Conservation (phyloP, 352 stramenopile species). For the Globisporangium acanthophoron region DNA sequence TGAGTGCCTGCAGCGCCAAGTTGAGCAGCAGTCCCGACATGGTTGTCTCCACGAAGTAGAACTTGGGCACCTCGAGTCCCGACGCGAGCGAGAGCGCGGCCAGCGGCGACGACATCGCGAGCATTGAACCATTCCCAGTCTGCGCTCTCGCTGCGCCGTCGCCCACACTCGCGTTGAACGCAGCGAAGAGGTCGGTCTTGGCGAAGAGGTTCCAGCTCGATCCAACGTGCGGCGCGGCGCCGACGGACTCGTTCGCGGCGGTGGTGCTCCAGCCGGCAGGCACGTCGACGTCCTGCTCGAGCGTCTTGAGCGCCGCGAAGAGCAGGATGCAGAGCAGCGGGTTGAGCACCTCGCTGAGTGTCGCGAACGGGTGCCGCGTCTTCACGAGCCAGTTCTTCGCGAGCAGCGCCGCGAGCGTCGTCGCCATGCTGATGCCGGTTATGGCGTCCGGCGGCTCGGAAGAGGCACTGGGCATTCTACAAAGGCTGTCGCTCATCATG, state of each 20-base stretch:
- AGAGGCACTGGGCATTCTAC: not conserved
- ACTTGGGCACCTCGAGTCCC: slow-evolving; percentile 34
- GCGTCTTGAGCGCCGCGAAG: slow-evolving; percentile 58
- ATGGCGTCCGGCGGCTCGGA: not conserved
- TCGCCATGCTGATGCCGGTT: not conserved
- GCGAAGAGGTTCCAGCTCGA: slow-evolving; percentile 35
- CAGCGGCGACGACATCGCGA: not conserved
- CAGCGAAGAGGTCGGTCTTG: slow-evolving; percentile 9
- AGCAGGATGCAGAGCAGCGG: slow-evolving; percentile 70
- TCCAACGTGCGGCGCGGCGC: slow-evolving; percentile 13
- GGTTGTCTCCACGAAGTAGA: slow-evolving; percentile 65
- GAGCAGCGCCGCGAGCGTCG: slow-evolving; percentile 39
- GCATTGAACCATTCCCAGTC: not conserved
- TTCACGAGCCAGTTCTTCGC: slow-evolving; percentile 77
- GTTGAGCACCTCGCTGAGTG: slow-evolving; percentile 57
- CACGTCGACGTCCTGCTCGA: slow-evolving; percentile 42
- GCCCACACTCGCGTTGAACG: slow-evolving; percentile 14
- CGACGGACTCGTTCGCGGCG: slow-evolving; percentile 24
- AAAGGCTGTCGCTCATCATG: too few species aligned
- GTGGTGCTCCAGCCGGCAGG: slow-evolving; percentile 41
- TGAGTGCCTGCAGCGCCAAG: slow-evolving; percentile 38
- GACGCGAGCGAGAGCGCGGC: slow-evolving; percentile 19
- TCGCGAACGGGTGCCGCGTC: slow-evolving; percentile 53
- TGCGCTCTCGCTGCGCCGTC: not conserved
- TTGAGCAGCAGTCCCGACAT: slow-evolving; percentile 56